A percentile compares a stretch with the other conserved stretches of the same genome.
Conservation (phyloP, 2,329 filamentous ascomycete genomes). For the Ascocoryne sarcoides region DNA sequence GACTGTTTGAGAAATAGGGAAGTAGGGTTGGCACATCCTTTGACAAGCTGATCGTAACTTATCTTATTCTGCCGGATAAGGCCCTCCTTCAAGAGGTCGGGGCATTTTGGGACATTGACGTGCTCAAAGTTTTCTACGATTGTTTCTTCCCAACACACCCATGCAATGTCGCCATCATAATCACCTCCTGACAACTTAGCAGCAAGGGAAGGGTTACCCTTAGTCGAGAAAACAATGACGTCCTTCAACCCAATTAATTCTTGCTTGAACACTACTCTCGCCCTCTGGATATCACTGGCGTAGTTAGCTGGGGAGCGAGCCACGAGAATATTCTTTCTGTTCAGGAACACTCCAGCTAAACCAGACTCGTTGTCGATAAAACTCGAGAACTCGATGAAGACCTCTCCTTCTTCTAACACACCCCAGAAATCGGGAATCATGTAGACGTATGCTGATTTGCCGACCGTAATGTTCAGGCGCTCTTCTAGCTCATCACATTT, state of each 20-base stretch:
- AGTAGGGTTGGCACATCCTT: slow-evolving; percentile 4
- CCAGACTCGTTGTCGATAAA: slow-evolving; percentile 46
- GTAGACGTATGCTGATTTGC: slow-evolving; percentile 50
- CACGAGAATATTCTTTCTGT: slow-evolving; percentile 54
- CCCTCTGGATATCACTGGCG: slow-evolving; percentile 64
- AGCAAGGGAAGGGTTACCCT: slow-evolving; percentile 53
- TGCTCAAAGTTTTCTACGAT: slow-evolving; percentile 62
- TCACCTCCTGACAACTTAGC: slow-evolving; percentile 69
- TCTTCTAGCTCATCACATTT: slow-evolving; percentile 32
- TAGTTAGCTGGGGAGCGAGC: slow-evolving; percentile 62
- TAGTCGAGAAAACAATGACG: slow-evolving; percentile 66
- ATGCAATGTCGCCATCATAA: slow-evolving; percentile 72
- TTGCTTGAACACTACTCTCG: slow-evolving; percentile 47
- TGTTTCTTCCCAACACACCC: slow-evolving; percentile 63
- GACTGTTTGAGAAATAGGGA: slow-evolving; percentile 41
- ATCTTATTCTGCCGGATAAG: slow-evolving; percentile 42
- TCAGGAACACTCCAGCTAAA: slow-evolving; percentile 44
- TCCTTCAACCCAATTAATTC: slow-evolving; percentile 63
- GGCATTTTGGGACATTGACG: slow-evolving; percentile 38
- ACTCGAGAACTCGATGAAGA: slow-evolving; percentile 58
- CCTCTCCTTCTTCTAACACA: slow-evolving; percentile 52
- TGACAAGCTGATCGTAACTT: slow-evolving; percentile 27
- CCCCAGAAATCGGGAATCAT: slow-evolving; percentile 62
- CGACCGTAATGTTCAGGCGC: slow-evolving; percentile 52
- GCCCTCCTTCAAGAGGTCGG: slow-evolving; percentile 38